These are phyloP conservation scores for Begonia fuchsioides DNA, from an alignment of 306 rosid genomes.

Conservation along the genomic window DNA sequence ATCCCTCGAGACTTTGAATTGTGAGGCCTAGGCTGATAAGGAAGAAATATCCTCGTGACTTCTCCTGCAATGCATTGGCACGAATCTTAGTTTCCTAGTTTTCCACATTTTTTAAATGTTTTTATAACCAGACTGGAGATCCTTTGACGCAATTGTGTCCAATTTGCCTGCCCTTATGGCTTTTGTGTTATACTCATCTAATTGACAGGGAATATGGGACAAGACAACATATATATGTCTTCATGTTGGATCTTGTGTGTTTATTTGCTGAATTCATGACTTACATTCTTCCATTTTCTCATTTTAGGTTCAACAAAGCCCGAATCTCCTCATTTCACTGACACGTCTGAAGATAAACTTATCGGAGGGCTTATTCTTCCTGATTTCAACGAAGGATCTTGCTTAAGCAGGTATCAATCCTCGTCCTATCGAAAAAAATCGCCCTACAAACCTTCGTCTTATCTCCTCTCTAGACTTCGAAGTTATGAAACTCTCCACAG, in stretches of 20 bases:
- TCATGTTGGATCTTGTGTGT: neutral
- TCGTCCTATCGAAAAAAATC: constrained; percentile 21
- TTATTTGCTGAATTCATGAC: neutral
- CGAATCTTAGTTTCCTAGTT: too few species aligned
- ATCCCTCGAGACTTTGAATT: neutral
- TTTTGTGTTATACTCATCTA: neutral
- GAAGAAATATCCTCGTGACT: too few species aligned
- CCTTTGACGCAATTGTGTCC: neutral
- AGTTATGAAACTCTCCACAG: constrained; percentile 44
- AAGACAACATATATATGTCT: neutral
- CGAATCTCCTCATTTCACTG: constrained; percentile 10
- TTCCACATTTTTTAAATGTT: too few species aligned
- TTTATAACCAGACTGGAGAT: neutral
- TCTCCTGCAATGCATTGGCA: too few species aligned
- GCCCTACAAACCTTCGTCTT: constrained; percentile 35
- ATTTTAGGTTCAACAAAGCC: constrained; percentile 25
- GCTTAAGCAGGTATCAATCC: constrained; percentile 55
- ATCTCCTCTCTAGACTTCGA: constrained; percentile 41
- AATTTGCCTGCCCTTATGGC: neutral
- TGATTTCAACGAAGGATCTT: constrained; percentile 45
- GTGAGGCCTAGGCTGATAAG: neutral
- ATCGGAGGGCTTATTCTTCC: constrained; percentile 38
- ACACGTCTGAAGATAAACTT: constrained; percentile 21
- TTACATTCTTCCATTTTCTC: constrained; percentile 6
- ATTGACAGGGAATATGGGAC: neutral